A percentile compares a stretch with the other conserved stretches of the same genome.
Evolutionary conservation across 306 rosid species (phyloP).

Genomic region (Pterocarpus santalinus): DNA sequence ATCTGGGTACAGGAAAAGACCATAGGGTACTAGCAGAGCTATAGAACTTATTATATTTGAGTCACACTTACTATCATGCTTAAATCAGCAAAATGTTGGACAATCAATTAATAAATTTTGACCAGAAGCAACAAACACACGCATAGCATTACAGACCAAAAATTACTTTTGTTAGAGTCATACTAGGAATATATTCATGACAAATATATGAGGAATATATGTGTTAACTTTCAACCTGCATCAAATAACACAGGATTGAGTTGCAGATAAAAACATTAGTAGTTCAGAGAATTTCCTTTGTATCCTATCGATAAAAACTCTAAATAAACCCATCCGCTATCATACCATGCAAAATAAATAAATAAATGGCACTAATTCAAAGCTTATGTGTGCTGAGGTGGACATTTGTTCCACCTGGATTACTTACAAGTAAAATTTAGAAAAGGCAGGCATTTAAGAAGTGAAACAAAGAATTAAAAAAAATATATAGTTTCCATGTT

Average conservation of each 20-base stretch:
- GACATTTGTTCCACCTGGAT: too few species aligned
- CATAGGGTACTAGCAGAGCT: neutral
- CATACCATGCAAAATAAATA: too few species aligned
- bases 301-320: neutral
- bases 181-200: slow-evolving; percentile 3
- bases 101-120: too few species aligned
- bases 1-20: neutral
- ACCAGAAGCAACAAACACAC: neutral
- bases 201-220: neutral
- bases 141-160: neutral
- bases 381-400: too few species aligned
- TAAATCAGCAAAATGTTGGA: neutral
- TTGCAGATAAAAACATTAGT: neutral
- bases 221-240: neutral
- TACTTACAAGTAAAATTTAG: too few species aligned
- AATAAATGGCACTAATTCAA: too few species aligned
- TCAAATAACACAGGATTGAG: slow-evolving; percentile 15
- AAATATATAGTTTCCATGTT: too few species aligned
- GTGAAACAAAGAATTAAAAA: too few species aligned
- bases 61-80: slow-evolving; percentile 10
- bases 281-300: neutral
- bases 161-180: slow-evolving; percentile 1
- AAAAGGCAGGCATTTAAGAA: too few species aligned
- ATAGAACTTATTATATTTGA: slow-evolving; percentile 7
- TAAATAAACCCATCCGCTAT: too few species aligned